Evolutionary conservation across 225 moss, liverwort and hornwort species (phyloP).

Genomic region (Lunularia cruciata): DNA sequence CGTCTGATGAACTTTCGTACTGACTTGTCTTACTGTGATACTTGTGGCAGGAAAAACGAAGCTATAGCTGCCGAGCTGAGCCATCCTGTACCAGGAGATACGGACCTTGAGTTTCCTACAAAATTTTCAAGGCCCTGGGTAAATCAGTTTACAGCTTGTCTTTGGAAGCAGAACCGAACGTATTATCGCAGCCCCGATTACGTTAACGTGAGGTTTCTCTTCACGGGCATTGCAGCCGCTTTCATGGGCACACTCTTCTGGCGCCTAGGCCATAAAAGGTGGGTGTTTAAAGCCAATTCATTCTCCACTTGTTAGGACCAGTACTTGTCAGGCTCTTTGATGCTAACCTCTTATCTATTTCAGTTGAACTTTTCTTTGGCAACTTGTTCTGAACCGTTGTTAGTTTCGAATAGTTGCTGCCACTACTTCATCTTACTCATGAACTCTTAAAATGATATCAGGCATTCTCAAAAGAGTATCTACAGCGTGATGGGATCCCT

Average conservation of each 20-base stretch:
- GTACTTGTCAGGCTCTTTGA: no score
- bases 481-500: slow-evolving; percentile 82
- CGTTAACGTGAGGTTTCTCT: slow-evolving; percentile 66
- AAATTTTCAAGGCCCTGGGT: slow-evolving; percentile 58
- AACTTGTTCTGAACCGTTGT: not conserved
- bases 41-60: slow-evolving; percentile 46
- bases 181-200: slow-evolving; percentile 77
- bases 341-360: no score
- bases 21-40: no score
- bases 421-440: not conserved
- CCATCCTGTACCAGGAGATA: slow-evolving; percentile 34
- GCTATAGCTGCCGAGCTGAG: slow-evolving; percentile 51
- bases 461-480: slow-evolving; percentile 52
- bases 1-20: no score
- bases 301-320: no score
- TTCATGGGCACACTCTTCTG: slow-evolving; percentile 79
- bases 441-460: not conserved
- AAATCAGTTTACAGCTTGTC: slow-evolving; percentile 59
- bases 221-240: slow-evolving; percentile 51
- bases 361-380: no score
- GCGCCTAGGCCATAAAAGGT: slow-evolving; percentile 60
- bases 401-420: not conserved
- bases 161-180: slow-evolving; percentile 83
- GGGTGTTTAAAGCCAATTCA: not conserved
- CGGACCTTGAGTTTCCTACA: slow-evolving; percentile 58